Percentiles rank a stretch among this genome's conserved stretches.
These are phyloP conservation scores for Globisporangium perplexum DNA, from an alignment of 352 stramenopile species.

Conservation along the genomic window DNA sequence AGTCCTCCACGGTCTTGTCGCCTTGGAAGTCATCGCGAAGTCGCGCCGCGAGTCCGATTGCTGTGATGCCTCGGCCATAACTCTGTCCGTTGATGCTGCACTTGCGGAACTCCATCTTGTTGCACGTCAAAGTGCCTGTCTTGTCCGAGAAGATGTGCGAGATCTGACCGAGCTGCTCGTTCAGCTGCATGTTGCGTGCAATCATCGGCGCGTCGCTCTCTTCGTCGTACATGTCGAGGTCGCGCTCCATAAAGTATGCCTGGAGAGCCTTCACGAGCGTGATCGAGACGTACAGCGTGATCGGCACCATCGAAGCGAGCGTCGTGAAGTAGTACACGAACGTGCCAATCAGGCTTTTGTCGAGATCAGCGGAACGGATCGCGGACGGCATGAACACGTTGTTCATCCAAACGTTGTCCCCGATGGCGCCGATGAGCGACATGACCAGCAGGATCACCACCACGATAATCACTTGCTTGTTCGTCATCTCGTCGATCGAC, in stretches of 20 bases:
- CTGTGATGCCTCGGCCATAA: conserved; percentile 83
- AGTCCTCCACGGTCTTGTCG: conserved; percentile 28
- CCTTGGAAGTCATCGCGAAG: conserved; percentile 64
- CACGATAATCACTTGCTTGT: conserved; percentile 80
- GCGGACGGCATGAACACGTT: conserved; percentile 28
- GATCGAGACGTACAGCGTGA: conserved; percentile 87
- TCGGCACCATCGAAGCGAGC: conserved; percentile 80
- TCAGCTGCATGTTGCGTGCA: conserved; percentile 84
- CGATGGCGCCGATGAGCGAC: conserved; percentile 60
- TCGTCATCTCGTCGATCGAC: conserved; percentile 83
- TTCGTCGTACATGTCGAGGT: conserved; percentile 84
- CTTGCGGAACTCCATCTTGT: conserved; percentile 90
- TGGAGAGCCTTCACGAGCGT: conserved; percentile 90
- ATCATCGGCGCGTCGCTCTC: conserved; percentile 65
- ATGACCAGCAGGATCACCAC: conserved; percentile 67
- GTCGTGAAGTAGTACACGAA: conserved; percentile 87
- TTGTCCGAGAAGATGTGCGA: conserved; percentile 98
- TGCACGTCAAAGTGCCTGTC: conserved; percentile 83
- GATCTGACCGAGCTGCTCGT: conserved; percentile 88
- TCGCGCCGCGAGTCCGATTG: conserved; percentile 65
- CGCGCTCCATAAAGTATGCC: conserved; percentile 77
- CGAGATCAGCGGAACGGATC: conserved; percentile 9
- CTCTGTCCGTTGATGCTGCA: conserved; percentile 73
- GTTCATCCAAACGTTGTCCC: conserved; percentile 51
- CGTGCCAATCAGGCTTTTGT: conserved; percentile 41